Conservation (phyloP, 2,329 filamentous ascomycete genomes). For the Mycogone perniciosa region DNA sequence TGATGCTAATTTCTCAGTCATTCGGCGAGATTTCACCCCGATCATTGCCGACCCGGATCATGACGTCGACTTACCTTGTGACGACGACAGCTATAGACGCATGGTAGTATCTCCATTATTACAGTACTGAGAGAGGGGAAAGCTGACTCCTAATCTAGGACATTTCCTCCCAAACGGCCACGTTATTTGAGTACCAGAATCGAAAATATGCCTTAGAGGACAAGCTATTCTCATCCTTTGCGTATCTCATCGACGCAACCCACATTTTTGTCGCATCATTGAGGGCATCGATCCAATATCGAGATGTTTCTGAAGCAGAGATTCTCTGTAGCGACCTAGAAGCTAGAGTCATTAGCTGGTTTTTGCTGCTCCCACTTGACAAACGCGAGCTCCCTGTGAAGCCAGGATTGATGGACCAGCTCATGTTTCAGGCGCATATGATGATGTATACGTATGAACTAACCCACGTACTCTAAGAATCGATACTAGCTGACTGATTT, state of each 20-base stretch:
- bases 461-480: neutral
- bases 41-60: neutral
- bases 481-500: neutral
- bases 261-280: constrained; percentile 3
- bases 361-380: constrained; percentile 1
- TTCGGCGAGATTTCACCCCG: neutral
- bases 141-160: neutral
- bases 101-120: neutral
- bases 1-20: neutral
- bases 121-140: neutral
- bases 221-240: constrained; percentile 1
- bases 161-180: neutral
- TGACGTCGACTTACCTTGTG: neutral
- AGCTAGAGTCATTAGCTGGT: constrained; percentile 4
- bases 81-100: neutral
- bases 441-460: constrained; percentile 8
- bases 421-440: constrained; percentile 11
- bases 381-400: constrained; percentile 1
- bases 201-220: neutral
- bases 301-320: neutral
- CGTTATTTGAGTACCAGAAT: neutral
- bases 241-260: constrained; percentile 7
- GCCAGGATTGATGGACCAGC: constrained; percentile 1
- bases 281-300: neutral
- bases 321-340: constrained; percentile 4